Percentiles rank a stretch among this genome's conserved stretches.
phyloP scores from a whole-genome alignment of 768 basidiomycete genomes.

The Pleurotus ostreatus region DNA sequence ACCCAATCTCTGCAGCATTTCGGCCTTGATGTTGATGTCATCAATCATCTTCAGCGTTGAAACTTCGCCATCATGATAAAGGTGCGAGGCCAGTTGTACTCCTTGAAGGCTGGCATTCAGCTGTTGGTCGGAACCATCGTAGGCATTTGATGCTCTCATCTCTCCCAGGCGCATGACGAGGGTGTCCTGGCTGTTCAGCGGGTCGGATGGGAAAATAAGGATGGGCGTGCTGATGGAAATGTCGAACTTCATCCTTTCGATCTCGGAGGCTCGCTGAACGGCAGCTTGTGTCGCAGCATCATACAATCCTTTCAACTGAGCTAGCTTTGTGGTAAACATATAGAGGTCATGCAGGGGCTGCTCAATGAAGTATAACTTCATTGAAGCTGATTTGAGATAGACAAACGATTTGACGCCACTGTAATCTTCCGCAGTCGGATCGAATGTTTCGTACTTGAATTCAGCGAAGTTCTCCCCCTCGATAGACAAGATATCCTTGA shows the following conservation, averaged over 20 bases:
- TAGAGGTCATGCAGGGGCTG: conserved; percentile 88
- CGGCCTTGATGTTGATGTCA: conserved; percentile 73
- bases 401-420: conserved; percentile 82
- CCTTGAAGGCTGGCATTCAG: conserved; percentile 77
- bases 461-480: conserved; percentile 93
- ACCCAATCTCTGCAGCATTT: conserved; percentile 58
- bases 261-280: conserved; percentile 87
- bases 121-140: conserved; percentile 51
- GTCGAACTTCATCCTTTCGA: conserved; percentile 91
- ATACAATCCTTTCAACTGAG: conserved; percentile 89
- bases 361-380: conserved; percentile 87
- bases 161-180: conserved; percentile 86
- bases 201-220: conserved; percentile 76
- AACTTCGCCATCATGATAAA: conserved; percentile 43
- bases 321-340: conserved; percentile 78
- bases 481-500: conserved; percentile 86
- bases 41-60: conserved; percentile 84
- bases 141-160: conserved; percentile 77
- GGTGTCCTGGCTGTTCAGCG: conserved; percentile 56
- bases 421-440: conserved; percentile 65
- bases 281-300: conserved; percentile 93
- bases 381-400: conserved; percentile 79
- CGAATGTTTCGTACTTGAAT: conserved; percentile 90
- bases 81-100: conserved; percentile 75
- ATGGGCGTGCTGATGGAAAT: conserved; percentile 92